Base-by-base conservation (phyloP, 331 rosid species). In the Pyrus hybrid region DNA sequence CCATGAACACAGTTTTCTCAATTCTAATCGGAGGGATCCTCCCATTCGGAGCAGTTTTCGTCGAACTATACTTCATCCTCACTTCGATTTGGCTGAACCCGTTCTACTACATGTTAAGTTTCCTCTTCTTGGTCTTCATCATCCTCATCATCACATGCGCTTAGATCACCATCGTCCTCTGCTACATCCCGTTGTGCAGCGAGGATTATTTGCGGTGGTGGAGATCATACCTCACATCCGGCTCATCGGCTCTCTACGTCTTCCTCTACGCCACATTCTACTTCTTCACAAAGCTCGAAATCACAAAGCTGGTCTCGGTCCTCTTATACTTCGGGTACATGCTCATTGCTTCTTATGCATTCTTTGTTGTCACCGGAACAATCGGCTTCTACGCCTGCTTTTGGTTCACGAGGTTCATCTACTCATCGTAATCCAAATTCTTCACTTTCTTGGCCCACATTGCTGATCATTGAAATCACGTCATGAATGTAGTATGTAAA, bases 161-260 rank as follows among this genome's bases (percentile, higher is more conserved):
- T 3, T 97, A 94, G 79, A 92, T 94, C 73, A 89, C 99, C 58
- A 71, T 94, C 25, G 98, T 94, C 79, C 99, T 94, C 30, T 92
- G 99, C 91, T 94, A 94, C 90, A 92, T 94, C 96, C 99, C 92
- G 87, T 62, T 94, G 79, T 94, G 99, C 96, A 92, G 97, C 68
- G 99, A 94, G 88, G 99, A 94, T 81, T 94, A 94, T 76, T 77
- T 88, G 68, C 92, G 99, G 99, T 94, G 99, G 99, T 94, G 99
- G 99, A 85, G 97, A 29, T 92, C 99, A 32, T 94, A 94, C 87
- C 92, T 94, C 43, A 92, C 99, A 0, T 83, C 99, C 33, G 97
- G 99, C 61, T 94, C 99, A 23, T 94, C 99, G 1, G 99, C 99
- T 8, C 28, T 26, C 2, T 26, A 26, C 28, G 28, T 26, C 28